Conservation (phyloP, 495 filamentous ascomycete species). For the Penicillium diatomitis region DNA sequence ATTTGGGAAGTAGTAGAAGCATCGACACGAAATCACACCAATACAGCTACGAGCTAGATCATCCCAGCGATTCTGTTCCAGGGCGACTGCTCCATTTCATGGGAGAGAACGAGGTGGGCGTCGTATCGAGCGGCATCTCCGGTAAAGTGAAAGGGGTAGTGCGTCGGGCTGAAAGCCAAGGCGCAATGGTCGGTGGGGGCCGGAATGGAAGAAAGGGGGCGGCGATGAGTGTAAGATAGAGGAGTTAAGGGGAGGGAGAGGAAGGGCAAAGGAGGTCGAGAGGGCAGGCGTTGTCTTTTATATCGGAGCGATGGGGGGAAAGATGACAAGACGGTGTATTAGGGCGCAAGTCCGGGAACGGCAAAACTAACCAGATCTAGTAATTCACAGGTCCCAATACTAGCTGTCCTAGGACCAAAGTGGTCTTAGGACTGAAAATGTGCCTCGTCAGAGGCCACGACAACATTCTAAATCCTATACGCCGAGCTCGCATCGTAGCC, state of each 20-base stretch:
- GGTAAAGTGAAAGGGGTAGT: slow-evolving; percentile 14
- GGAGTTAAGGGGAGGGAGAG: slow-evolving; percentile 5
- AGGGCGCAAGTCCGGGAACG: slow-evolving; percentile 8
- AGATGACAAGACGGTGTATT: slow-evolving; percentile 9
- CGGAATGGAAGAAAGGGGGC: slow-evolving; percentile 12
- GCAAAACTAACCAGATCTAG: slow-evolving; percentile 9
- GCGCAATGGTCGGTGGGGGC: slow-evolving; percentile 7
- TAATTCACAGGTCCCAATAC: slow-evolving; percentile 13
- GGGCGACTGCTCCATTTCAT: slow-evolving; percentile 6
- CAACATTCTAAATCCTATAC: too few species aligned
- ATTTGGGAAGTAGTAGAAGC: slow-evolving; percentile 7
- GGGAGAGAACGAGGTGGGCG: slow-evolving; percentile 5
- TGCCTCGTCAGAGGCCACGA: too few species aligned
- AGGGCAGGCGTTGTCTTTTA: not conserved
- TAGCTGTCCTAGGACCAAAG: too few species aligned
- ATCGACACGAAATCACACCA: slow-evolving; percentile 6
- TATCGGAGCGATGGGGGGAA: not conserved
- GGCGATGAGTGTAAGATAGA: slow-evolving; percentile 13
- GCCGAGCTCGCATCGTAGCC: too few species aligned
- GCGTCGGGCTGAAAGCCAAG: not conserved
- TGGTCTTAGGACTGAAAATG: too few species aligned
- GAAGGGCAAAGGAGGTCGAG: not conserved
- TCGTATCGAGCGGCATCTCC: slow-evolving; percentile 14
- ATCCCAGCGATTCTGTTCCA: slow-evolving; percentile 11
- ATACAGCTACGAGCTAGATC: slow-evolving; percentile 7